Evolutionary conservation across 768 basidiomycete species (phyloP).

Genomic region (Chlorophyllum brunneum): DNA sequence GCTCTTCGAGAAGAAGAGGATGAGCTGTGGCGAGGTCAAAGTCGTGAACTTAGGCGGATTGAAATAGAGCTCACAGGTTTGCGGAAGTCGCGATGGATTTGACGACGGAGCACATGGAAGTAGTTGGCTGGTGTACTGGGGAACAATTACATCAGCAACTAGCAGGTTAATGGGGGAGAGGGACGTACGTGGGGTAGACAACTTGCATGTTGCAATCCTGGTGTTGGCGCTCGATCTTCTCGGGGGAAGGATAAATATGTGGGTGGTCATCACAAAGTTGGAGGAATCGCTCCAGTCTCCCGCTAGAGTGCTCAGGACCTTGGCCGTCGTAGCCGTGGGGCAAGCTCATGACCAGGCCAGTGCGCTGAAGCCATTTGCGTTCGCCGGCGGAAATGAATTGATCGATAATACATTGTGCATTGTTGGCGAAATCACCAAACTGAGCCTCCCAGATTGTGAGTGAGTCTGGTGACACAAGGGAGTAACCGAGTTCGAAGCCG

Average conservation of each 20-base stretch:
- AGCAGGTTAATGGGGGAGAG: background rate
- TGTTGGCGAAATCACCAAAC: slow-evolving; percentile 98
- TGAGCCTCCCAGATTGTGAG: slow-evolving; percentile 99
- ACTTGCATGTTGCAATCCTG: slow-evolving; percentile 99
- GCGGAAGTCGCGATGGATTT: slow-evolving; percentile 96
- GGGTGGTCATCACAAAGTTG: slow-evolving; percentile 99
- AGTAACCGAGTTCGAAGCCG: slow-evolving; percentile 98
- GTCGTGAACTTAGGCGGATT: background rate
- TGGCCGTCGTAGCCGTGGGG: slow-evolving; percentile 99
- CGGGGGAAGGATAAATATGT: slow-evolving; percentile 77
- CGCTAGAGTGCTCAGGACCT: slow-evolving; percentile 97
- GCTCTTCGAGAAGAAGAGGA: slow-evolving; percentile 96
- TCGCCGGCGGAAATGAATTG: slow-evolving; percentile 98
- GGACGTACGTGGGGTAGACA: slow-evolving; percentile 87
- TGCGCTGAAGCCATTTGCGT: slow-evolving; percentile 95
- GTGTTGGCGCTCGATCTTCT: slow-evolving; percentile 92
- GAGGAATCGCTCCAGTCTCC: slow-evolving; percentile 91
- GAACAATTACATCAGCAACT: slow-evolving; percentile 14
- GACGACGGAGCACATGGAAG: slow-evolving; percentile 96
- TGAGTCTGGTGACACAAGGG: slow-evolving; percentile 89
- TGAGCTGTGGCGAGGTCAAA: slow-evolving; percentile 46
- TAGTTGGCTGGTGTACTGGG: slow-evolving; percentile 91
- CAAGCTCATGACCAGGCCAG: slow-evolving; percentile 81
- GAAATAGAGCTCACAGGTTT: slow-evolving; percentile 64
- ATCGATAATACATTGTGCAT: slow-evolving; percentile 96